Percentiles rank a stretch among this genome's conserved stretches.
Evolutionary conservation across 2,329 filamentous ascomycete genomes (phyloP).

Genomic region (Tolypocladium pustulatum): DNA sequence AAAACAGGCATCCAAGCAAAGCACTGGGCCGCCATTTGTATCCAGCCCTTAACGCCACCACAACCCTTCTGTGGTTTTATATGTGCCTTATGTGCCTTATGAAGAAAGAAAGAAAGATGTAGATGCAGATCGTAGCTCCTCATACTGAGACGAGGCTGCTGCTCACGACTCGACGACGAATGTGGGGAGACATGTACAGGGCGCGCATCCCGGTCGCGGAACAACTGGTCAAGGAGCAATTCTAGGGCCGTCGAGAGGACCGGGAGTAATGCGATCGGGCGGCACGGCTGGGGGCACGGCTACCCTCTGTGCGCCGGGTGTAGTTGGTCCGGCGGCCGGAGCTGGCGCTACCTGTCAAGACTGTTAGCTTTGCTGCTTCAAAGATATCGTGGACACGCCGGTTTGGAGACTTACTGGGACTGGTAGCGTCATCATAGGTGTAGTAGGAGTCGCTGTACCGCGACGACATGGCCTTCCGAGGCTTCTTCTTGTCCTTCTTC

Average conservation of each 20-base stretch:
- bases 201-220: neutral
- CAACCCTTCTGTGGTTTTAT: neutral
- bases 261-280: constrained; percentile 21
- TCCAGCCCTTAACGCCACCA: neutral
- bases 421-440: constrained; percentile 37
- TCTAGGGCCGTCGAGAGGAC: constrained; percentile 10
- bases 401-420: constrained; percentile 35
- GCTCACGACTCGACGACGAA: neutral
- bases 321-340: constrained; percentile 31
- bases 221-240: neutral
- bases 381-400: neutral
- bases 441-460: constrained; percentile 44
- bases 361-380: constrained; percentile 7
- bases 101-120: neutral
- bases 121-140: neutral
- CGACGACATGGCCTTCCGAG: constrained; percentile 25
- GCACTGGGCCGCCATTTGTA: neutral
- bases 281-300: constrained; percentile 18
- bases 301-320: constrained; percentile 20
- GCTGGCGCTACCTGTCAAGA: constrained; percentile 31
- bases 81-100: constrained; percentile 1
- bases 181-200: constrained; percentile 6
- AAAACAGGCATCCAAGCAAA: neutral
- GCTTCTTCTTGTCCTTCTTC: constrained; percentile 37
- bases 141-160: neutral